These are phyloP conservation scores for Chiua virens DNA, from an alignment of 768 basidiomycete genomes.

Conservation along the genomic window DNA sequence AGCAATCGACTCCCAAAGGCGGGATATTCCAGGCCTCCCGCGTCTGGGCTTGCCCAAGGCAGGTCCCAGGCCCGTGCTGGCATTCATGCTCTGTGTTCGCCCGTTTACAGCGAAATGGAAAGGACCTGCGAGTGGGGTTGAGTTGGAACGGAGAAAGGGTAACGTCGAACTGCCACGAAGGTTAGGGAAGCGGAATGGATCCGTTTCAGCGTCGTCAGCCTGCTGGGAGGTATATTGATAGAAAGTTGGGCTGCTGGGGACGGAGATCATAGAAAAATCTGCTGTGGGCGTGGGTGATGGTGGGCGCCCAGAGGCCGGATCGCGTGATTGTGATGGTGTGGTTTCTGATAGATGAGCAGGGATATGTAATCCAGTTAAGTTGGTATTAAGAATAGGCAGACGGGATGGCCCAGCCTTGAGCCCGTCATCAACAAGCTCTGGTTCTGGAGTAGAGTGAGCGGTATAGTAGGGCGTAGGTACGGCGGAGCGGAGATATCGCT, in stretches of 20 bases:
- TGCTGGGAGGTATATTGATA: slow-evolving; percentile 33
- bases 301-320: slow-evolving; percentile 29
- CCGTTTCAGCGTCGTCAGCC: slow-evolving; percentile 11
- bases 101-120: slow-evolving; percentile 18
- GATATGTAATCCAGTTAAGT: slow-evolving; percentile 5
- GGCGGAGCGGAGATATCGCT: slow-evolving; percentile 20
- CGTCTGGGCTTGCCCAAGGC: slow-evolving; percentile 24
- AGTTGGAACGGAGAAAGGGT: slow-evolving; percentile 32
- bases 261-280: slow-evolving; percentile 48
- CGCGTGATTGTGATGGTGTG: slow-evolving; percentile 23
- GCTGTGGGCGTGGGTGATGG: slow-evolving; percentile 46
- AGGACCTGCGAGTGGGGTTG: slow-evolving; percentile 23
- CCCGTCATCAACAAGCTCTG: slow-evolving; percentile 15
- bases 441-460: slow-evolving; percentile 31
- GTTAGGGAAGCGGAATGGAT: slow-evolving; percentile 25
- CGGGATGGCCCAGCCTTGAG: slow-evolving; percentile 28
- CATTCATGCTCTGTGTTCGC: slow-evolving; percentile 28
- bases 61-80: slow-evolving; percentile 22
- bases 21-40: slow-evolving; percentile 32
- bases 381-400: slow-evolving; percentile 24
- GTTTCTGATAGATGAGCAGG: slow-evolving; percentile 25
- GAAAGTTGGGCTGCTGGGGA: slow-evolving; percentile 37
- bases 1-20: slow-evolving; percentile 34
- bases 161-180: slow-evolving; percentile 25
- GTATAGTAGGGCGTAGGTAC: slow-evolving; percentile 34